Evolutionary conservation across 129 eudicot genomes (phyloP).

Genomic region (Saussurea involucrata): DNA sequence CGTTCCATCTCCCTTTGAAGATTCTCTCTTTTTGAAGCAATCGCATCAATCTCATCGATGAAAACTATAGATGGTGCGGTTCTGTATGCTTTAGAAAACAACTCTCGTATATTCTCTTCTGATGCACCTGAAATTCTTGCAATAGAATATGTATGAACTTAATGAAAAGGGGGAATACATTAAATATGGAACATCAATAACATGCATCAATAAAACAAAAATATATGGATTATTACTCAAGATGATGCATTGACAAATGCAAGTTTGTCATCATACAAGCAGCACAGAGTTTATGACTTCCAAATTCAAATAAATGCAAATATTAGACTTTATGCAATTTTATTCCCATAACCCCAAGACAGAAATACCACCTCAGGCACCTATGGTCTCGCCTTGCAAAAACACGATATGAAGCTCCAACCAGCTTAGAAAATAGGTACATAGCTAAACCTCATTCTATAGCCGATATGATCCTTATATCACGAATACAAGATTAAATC

Average conservation of each 20-base stretch:
- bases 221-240: not conserved
- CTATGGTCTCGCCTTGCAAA: not conserved
- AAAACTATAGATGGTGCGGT: constrained; percentile 95
- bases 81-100: constrained; percentile 83
- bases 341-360: not conserved
- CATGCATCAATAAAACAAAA: not conserved
- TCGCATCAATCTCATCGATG: constrained; percentile 94
- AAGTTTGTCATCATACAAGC: not conserved
- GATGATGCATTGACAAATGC: not conserved
- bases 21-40: constrained; percentile 93
- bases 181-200: not conserved
- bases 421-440: not conserved
- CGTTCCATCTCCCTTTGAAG: constrained; percentile 42
- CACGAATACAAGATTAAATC: not conserved
- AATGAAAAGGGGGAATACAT: not conserved
- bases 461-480: not conserved
- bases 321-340: not conserved
- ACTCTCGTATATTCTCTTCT: constrained; percentile 83
- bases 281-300: not conserved
- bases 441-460: not conserved
- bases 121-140: constrained; percentile 68
- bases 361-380: not conserved
- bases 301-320: not conserved
- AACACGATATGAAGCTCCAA: not conserved
- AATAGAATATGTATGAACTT: not conserved